Base-by-base conservation (phyloP, 2,329 filamentous ascomycete species). In the Fusarium nodosum region DNA sequence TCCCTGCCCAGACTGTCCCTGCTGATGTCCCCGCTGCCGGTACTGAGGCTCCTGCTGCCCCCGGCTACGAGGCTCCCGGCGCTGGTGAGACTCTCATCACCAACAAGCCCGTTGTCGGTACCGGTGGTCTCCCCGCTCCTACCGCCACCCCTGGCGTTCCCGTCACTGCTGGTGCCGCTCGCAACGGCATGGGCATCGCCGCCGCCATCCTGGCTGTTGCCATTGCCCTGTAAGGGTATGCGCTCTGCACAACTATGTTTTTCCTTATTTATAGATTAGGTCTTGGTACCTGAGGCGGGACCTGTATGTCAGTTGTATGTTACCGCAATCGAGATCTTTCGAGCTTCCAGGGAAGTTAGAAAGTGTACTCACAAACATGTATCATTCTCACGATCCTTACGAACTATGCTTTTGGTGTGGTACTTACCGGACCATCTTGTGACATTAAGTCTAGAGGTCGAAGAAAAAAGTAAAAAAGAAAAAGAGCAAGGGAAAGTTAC, bases 311-410 rank as follows among this genome's bases (percentile, higher is more conserved):
- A 68, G 28, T 56, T 72, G 74, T 71, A 68, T 66, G 73, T 60
- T 60, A 60, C 58, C 47, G 67, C 54, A 63, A 62, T 48, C 44
- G 63, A 72, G 69, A 42, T 24, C 36, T 70, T 56, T 60, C 36
- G 44, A 44, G 60, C 64, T 72, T 66, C 60, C 58, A 53, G 59
- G 69, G 50, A 70, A 70, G 66, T n/a, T 52, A 47, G 28, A 45
- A 52, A 61, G 59, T 53, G 64, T 56, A 47, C 63, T 61, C 56
- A 64, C 58, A 68, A 64, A 75, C 64, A 75, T 71, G 74, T 85
- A 79, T 78, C 77, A 81, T 86, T 86, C 83, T 85, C 82, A 87
- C 85, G 84, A 86, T 87, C 85, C 83, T 86, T 86, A 85, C 81
- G 82, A 85, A 80, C 77, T 71, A 75, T 74, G 72, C 68, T 74